Evolutionary conservation across 2,329 filamentous ascomycete genomes (phyloP).

Genomic region (Aspergillus proliferans): DNA sequence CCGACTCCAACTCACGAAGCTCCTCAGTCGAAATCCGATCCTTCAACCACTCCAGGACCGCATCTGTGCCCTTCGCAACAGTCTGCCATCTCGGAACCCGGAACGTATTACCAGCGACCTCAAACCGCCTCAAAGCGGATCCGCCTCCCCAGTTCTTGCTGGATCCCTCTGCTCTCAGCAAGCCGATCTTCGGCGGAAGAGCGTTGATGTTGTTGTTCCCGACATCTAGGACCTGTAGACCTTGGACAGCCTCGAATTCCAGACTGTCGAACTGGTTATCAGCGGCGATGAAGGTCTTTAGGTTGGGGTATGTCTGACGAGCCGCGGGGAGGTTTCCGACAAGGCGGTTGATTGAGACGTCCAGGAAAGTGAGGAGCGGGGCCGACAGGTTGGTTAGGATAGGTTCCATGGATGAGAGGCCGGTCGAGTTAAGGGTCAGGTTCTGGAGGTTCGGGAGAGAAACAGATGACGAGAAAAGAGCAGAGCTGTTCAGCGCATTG

Average conservation of each 20-base stretch:
- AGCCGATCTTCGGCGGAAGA: constrained; percentile 72
- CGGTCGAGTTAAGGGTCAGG: constrained; percentile 68
- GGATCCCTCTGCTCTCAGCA: constrained; percentile 57
- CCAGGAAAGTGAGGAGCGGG: constrained; percentile 67
- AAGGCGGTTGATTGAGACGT: constrained; percentile 78
- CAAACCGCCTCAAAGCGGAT: constrained; percentile 57
- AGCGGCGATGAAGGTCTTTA: constrained; percentile 64
- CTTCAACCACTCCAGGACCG: constrained; percentile 72
- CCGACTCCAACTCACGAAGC: constrained; percentile 32
- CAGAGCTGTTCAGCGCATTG: constrained; percentile 62
- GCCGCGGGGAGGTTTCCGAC: constrained; percentile 60
- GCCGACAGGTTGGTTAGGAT: constrained; percentile 64
- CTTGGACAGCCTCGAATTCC: constrained; percentile 65
- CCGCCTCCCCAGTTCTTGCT: constrained; percentile 35
- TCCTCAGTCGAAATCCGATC: constrained; percentile 60
- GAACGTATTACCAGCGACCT: constrained; percentile 81
- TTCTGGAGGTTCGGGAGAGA: constrained; percentile 69
- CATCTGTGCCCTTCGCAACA: constrained; percentile 79
- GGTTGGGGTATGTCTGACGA: constrained; percentile 60
- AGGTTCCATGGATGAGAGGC: constrained; percentile 62
- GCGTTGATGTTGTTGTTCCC: constrained; percentile 80
- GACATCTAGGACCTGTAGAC: constrained; percentile 69
- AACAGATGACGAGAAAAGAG: constrained; percentile 61
- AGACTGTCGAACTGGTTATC: constrained; percentile 75
- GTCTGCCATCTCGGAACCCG: constrained; percentile 79